A percentile compares a stretch with the other conserved stretches of the same genome.
phyloP scores from a whole-genome alignment of 176 grass and related monocot genomes.

The Alopecurus myosuroides region DNA sequence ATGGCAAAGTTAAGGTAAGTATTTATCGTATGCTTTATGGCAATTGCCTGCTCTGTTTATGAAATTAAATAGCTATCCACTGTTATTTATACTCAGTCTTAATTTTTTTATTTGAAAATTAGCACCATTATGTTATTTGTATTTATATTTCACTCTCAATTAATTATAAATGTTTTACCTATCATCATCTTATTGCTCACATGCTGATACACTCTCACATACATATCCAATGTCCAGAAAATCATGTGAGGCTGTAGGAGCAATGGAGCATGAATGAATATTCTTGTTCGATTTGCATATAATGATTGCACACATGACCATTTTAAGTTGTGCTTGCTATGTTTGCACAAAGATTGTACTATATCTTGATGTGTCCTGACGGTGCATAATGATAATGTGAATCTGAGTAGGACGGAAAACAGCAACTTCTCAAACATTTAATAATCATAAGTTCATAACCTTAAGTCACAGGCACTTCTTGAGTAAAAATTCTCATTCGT shows the following conservation, averaged over 20 bases:
- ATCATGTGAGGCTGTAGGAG: neutral
- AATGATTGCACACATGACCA: neutral
- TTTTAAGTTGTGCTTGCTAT: neutral
- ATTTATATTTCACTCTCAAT: neutral
- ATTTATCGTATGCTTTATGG: neutral
- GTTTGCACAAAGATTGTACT: neutral
- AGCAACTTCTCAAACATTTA: neutral
- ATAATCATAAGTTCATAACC: neutral
- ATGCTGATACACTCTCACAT: neutral
- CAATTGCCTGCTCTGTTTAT: neutral
- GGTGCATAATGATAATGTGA: neutral
- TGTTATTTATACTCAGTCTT: neutral
- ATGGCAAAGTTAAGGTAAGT: constrained; percentile 39
- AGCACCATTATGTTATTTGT: neutral
- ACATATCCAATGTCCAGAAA: neutral
- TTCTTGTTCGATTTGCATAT: neutral
- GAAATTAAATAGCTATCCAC: neutral
- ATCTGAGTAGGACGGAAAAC: neutral
- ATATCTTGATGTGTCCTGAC: neutral
- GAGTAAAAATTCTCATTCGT: neutral
- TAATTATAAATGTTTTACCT: neutral
- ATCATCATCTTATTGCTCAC: constrained; percentile 5
- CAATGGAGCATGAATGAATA: neutral
- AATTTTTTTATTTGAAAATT: neutral
- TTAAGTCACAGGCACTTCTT: neutral